A percentile compares a stretch with the other conserved stretches of the same genome.
Conservation (phyloP, 306 rosid species). For the Pyrus bretschneideri region DNA sequence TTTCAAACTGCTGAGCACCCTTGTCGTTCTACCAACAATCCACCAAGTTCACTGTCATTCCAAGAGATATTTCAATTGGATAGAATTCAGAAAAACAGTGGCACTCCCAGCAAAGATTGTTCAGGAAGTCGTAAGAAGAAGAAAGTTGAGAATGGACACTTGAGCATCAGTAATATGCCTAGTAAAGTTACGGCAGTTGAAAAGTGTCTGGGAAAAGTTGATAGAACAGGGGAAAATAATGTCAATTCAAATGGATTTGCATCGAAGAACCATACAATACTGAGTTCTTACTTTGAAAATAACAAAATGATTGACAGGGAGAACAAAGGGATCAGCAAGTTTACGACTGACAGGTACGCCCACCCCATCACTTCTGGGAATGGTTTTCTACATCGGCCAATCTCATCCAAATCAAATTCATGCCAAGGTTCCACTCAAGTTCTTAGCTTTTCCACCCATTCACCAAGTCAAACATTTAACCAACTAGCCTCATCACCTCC, state of each 20-base stretch:
- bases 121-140: conserved; percentile 34
- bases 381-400: conserved; percentile 18
- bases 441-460: conserved; percentile 3
- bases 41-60: conserved; percentile 27
- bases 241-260: conserved; percentile 17
- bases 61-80: conserved; percentile 32
- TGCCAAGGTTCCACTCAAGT: conserved; percentile 10
- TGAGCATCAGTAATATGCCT: conserved; percentile 28
- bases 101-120: conserved; percentile 17
- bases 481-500: conserved; percentile 12
- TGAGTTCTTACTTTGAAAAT: conserved; percentile 29
- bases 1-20: conserved; percentile 21
- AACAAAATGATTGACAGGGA: conserved; percentile 16
- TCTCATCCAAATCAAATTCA: conserved; percentile 20
- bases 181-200: conserved; percentile 19
- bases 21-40: conserved; percentile 18
- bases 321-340: conserved; percentile 10
- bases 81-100: conserved; percentile 25
- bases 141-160: conserved; percentile 30
- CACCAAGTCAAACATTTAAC: conserved; percentile 6
- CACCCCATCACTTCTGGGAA: conserved; percentile 25
- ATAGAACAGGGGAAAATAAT: conserved; percentile 13
- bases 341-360: conserved; percentile 20
- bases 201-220: conserved; percentile 17
- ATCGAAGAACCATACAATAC: conserved; percentile 13